Base-by-base conservation (phyloP, 2,329 filamentous ascomycete species). In the Ophiostoma sp. region DNA sequence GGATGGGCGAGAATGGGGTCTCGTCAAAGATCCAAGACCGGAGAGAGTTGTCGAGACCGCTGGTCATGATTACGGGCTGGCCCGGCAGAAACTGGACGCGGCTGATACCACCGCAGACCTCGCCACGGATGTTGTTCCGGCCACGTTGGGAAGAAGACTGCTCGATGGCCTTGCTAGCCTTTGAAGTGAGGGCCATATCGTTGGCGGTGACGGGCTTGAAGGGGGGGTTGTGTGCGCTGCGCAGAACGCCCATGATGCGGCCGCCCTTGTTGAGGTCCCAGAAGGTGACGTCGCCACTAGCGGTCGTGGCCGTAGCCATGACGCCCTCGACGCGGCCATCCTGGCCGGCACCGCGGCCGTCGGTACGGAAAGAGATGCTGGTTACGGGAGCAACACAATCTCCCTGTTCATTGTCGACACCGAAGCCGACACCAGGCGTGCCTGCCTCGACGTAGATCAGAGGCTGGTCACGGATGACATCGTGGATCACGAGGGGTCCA, bases 21-120 rank as follows among this genome's bases (percentile, higher is more conserved):
- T 96, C 89, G 75, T 98, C 94, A 74, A 97, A 97, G 70, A 98
- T 95, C 94, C 94, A 97, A 5, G 93, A 93, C 76, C 94, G 96
- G 69, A 99, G 81, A 9, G 93, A 92, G 78, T 99, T 99, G 77
- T 99, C 95, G 64, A 91, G 83, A 4, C 95, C 96, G 72, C 92
- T 95, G 9, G 93, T 97, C 41, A 98, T 82, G 58, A 99, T 85
- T 2, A 98, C 89, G 5, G 92, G 90, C 76, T 99, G 96, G 0
- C 93, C 94, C 16, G 89, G 81, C 11, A 99, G 82, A 74, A 99
- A 99, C 74, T 97, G 92, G 27, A 96, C 81, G 75, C 91, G 93
- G 80, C 88, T 96, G 64, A 97, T 86, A 4, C 93, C 94, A 41
- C 91, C 90, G 14, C 87, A 42, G 36, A 63, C 60, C 38, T 42